phyloP scores from a whole-genome alignment of 1,284 basidiomycete genomes.

The Rhodotorula sp. region DNA sequence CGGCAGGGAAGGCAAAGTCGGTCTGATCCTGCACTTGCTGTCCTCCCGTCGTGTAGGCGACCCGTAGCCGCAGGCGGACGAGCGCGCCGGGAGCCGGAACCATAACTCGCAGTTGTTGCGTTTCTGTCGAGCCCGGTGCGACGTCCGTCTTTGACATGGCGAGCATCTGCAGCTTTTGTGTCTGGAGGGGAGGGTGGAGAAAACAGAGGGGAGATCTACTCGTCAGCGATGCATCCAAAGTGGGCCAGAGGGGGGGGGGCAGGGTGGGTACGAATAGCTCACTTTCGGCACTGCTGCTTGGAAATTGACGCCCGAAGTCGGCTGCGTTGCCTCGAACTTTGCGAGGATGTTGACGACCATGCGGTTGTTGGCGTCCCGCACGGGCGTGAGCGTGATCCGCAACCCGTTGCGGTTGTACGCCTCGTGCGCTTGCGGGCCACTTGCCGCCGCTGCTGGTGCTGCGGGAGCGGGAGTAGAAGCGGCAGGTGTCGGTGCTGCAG shows the following conservation, averaged over 20 bases:
- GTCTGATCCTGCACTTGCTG: conserved; percentile 83
- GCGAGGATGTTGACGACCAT: conserved; percentile 89
- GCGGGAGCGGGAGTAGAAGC: conserved; percentile 57
- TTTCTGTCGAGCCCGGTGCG: conserved; percentile 75
- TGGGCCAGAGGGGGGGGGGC: no score
- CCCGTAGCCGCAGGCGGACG: conserved; percentile 78
- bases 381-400: conserved; percentile 84
- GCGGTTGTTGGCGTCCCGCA: conserved; percentile 71
- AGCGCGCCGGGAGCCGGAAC: conserved; percentile 74
- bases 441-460: conserved; percentile 30
- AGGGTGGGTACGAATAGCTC: neutral
- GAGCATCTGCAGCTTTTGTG: conserved; percentile 96
- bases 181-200: conserved; percentile 55
- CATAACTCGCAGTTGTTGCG: conserved; percentile 90
- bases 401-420: conserved; percentile 91
- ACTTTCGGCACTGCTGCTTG: conserved; percentile 95
- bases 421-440: conserved; percentile 60
- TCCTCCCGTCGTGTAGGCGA: conserved; percentile 71
- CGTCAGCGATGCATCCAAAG: neutral
- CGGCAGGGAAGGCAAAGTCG: conserved; percentile 86
- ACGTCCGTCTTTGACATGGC: conserved; percentile 88
- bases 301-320: conserved; percentile 73
- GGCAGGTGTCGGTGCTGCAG: conserved; percentile 39
- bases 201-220: no score
- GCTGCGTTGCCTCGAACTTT: conserved; percentile 65